Evolutionary conservation across 495 filamentous ascomycete genomes (phyloP), one percentile per base, ranked within the genome.

Genomic region (Alectoria sarmentosa): DNA sequence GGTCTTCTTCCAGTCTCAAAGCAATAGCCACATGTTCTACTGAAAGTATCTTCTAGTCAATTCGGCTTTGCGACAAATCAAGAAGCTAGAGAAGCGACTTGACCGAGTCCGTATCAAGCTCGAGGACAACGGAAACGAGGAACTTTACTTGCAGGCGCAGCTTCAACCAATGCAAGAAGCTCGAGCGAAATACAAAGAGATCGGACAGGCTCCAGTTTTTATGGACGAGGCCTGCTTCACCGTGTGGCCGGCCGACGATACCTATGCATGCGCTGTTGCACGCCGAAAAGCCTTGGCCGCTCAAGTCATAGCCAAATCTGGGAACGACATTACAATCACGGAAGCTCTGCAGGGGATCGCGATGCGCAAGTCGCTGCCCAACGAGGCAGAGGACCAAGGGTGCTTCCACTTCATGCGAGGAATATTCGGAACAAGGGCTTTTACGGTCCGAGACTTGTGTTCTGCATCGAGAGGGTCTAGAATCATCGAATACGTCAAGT

Each of bases 221-320:
- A 54, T 19, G 49, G 28, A 19, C 4, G 49, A 32, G 26, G 19
- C 28, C 13, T 15, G 13, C 15, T 54, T 54, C 49, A 54, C 49
- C 14, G 8, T 32, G 28, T 54, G 26, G 49, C 28, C 49, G 14
- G 49, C 32, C 26, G 26, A 8, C 26, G 49, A 54, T 54, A 54
- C 49, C 26, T 54, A 17, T 32, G 49, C 49, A 30, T 54, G 49
- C 49, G 26, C 28, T 54, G 49, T 49, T 54, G 65, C 8, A 67
- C 41, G 26, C 56, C 13, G 39, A 34, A 38, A 59, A 5, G 57
- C 28, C 26, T 54, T 32, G 11, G 49, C 49, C 14, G 26, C 9
- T 54, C 26, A 30, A 15, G 28, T 54, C 49, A 54, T 5, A 9
- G 28, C 49, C 49, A 6, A 54, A 32, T 30, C 32, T 4, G 14